Conservation (phyloP, 352 stramenopile species). For the Pythium volutum region DNA sequence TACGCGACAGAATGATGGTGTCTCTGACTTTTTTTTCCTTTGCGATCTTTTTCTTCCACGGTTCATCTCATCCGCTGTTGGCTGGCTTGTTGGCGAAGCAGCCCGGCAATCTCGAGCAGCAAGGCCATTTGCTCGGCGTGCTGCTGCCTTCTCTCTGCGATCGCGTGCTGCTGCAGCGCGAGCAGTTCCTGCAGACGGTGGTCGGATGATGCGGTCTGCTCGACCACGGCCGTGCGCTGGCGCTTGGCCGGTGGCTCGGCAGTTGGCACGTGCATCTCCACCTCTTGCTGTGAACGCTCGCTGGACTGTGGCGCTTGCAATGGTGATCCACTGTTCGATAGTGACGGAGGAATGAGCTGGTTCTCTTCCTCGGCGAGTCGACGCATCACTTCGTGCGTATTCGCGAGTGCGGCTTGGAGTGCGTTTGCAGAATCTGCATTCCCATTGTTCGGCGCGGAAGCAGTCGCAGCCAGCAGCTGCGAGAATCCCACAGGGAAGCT, state of each 20-base stretch:
- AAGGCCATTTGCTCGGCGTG: slow-evolving; percentile 55
- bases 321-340: background rate
- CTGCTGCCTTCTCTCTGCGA: slow-evolving; percentile 46
- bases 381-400: slow-evolving; percentile 18
- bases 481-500: slow-evolving; percentile 5
- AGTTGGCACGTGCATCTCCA: background rate
- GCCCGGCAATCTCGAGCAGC: slow-evolving; percentile 37
- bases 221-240: background rate
- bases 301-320: background rate
- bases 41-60: slow-evolving; percentile 3
- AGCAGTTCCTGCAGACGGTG: slow-evolving; percentile 30
- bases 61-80: background rate
- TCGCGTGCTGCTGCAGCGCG: slow-evolving; percentile 33
- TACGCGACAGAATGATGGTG: slow-evolving; percentile 4
- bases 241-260: slow-evolving; percentile 12
- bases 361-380: slow-evolving; percentile 27
- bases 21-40: background rate
- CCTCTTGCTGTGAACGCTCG: background rate
- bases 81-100: slow-evolving; percentile 27
- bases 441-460: background rate
- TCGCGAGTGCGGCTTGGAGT: slow-evolving; percentile 1
- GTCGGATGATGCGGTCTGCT: slow-evolving; percentile 8
- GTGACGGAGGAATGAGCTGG: slow-evolving; percentile 7
- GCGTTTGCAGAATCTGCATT: background rate
- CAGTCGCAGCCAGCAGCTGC: background rate